Conservation (phyloP, 805 yeast genomes). For the Monosporozyma aerobia region DNA sequence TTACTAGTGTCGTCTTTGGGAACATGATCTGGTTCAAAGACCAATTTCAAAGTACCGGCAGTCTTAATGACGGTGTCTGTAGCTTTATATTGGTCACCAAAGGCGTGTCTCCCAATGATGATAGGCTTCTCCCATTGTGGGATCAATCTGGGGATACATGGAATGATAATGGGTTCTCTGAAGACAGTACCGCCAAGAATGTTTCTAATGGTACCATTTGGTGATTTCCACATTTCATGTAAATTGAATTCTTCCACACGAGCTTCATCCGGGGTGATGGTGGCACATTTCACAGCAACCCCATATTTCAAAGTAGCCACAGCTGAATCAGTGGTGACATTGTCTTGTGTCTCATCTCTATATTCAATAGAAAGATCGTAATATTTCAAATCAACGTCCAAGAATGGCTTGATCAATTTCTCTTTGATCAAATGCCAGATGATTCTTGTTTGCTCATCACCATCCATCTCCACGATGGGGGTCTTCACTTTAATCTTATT, state of each 20-base stretch:
- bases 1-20: background rate
- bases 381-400: conserved; percentile 82
- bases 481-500: conserved; percentile 67
- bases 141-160: conserved; percentile 76
- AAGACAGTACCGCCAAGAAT: conserved; percentile 93
- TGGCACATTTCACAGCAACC: conserved; percentile 95
- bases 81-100: conserved; percentile 94
- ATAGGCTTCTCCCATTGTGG: conserved; percentile 94
- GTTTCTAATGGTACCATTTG: conserved; percentile 95
- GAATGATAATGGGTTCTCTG: conserved; percentile 92
- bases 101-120: conserved; percentile 95
- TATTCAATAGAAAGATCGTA: conserved; percentile 82
- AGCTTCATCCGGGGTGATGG: conserved; percentile 97
- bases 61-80: conserved; percentile 68
- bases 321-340: conserved; percentile 85
- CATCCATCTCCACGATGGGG: conserved; percentile 95
- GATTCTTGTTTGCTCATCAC: conserved; percentile 95
- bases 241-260: conserved; percentile 84
- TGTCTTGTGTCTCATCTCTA: conserved; percentile 81
- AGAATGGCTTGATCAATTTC: conserved; percentile 72
- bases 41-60: conserved; percentile 62
- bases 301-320: conserved; percentile 79
- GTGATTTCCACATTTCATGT: conserved; percentile 96
- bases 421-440: conserved; percentile 90
- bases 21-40: conserved; percentile 60